These are phyloP conservation scores for Salix viminalis DNA, from an alignment of 345 rosid species.

Conservation along the genomic window DNA sequence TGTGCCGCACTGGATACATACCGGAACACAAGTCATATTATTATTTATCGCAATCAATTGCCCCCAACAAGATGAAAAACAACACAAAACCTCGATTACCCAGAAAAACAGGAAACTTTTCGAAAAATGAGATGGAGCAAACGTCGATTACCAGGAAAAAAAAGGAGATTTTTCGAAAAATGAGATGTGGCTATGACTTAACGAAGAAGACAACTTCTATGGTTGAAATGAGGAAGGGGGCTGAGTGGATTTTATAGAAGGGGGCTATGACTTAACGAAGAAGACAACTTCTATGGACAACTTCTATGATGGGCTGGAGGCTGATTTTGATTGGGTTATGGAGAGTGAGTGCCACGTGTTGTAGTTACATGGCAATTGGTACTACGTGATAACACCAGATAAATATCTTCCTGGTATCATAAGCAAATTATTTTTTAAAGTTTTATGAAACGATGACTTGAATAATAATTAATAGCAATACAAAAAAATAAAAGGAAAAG, in stretches of 20 bases:
- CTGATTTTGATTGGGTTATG: neutral
- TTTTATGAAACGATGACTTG: no score
- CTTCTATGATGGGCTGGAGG: neutral
- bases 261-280: neutral
- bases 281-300: neutral
- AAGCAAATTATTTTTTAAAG: no score
- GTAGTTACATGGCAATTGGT: no score
- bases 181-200: neutral
- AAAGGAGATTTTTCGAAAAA: no score
- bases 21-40: constrained; percentile 37
- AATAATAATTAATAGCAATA: no score
- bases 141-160: no score
- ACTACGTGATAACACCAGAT: neutral
- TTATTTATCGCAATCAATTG: neutral
- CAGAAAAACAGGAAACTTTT: no score
- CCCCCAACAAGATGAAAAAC: neutral
- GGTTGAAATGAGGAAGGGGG: neutral
- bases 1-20: constrained; percentile 74
- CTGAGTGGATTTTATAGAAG: no score
- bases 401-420: no score
- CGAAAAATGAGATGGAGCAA: no score
- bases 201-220: neutral
- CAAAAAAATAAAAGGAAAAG: no score
- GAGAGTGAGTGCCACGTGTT: neutral
- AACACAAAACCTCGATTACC: neutral